Evolutionary conservation across 2,329 filamentous ascomycete genomes (phyloP).

Genomic region (Drechslera avenae): DNA sequence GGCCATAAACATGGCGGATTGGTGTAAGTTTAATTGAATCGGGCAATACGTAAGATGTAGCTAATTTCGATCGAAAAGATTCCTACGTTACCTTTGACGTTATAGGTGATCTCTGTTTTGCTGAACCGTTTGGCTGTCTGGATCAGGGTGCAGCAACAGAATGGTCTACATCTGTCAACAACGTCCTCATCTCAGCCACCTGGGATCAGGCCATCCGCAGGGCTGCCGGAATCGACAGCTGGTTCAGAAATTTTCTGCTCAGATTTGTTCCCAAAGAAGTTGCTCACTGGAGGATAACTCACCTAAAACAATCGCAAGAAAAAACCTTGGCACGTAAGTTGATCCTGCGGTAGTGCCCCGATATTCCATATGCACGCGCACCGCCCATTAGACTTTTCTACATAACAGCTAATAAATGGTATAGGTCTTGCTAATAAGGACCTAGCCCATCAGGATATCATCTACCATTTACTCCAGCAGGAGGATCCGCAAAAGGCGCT

Average conservation of each 20-base stretch:
- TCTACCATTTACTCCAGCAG: background rate
- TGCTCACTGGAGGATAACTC: background rate
- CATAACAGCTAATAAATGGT: background rate
- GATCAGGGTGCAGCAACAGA: conserved; percentile 1
- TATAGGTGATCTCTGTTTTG: conserved; percentile 3
- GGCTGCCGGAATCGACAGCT: background rate
- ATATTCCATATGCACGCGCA: background rate
- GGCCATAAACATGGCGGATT: background rate
- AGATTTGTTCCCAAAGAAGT: background rate
- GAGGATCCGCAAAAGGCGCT: background rate
- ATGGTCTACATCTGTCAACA: background rate
- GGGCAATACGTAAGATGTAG: fast-evolving
- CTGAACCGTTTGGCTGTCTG: background rate
- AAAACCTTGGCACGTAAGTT: conserved; percentile 1
- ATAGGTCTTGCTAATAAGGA: background rate
- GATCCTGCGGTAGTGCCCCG: background rate
- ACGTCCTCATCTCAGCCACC: background rate
- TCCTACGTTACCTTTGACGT: conserved; percentile 2
- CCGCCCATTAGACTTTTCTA: too few relatives aligned
- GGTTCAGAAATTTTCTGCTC: background rate
- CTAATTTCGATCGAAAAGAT: background rate
- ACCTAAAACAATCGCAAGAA: background rate
- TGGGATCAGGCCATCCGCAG: conserved; percentile 1
- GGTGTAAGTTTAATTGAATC: background rate
- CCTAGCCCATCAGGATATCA: background rate